A percentile compares a stretch with the other conserved stretches of the same genome.
These are phyloP conservation scores for Brassica juncea DNA, from an alignment of 345 rosid genomes.

Conservation along the genomic window DNA sequence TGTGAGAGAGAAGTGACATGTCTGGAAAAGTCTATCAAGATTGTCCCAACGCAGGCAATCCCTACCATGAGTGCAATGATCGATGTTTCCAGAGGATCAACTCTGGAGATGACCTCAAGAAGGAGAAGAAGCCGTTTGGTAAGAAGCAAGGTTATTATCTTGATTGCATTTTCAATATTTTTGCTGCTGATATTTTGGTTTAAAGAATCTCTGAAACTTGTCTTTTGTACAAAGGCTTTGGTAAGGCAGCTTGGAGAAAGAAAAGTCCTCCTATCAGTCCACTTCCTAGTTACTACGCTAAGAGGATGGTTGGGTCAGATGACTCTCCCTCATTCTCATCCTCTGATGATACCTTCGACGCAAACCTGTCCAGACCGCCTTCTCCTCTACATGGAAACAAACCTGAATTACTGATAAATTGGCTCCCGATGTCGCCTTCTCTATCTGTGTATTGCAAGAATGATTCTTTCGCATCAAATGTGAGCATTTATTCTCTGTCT, in stretches of 20 bases:
- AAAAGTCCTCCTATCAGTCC: background rate
- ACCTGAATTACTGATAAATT: background rate
- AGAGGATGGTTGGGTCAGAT: background rate
- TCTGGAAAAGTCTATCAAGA: background rate
- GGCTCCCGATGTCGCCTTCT: background rate
- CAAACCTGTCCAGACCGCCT: background rate
- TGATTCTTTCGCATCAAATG: background rate
- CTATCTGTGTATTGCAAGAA: background rate
- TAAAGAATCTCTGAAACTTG: background rate
- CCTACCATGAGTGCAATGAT: background rate
- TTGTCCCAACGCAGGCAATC: background rate
- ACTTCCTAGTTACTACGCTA: background rate
- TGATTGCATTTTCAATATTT: background rate
- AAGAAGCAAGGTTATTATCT: background rate
- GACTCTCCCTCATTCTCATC: background rate
- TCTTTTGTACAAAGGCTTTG: background rate
- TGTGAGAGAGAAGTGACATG: background rate
- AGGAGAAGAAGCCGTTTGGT: background rate
- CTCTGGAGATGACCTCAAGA: background rate
- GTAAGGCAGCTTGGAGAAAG: background rate
- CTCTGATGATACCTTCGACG: background rate
- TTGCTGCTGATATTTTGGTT: background rate
- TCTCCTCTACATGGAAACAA: background rate
- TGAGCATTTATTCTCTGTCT: background rate
- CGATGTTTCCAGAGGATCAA: background rate